Evolutionary conservation across 306 rosid species (phyloP).

Genomic region (Cicer pinnatifidum): DNA sequence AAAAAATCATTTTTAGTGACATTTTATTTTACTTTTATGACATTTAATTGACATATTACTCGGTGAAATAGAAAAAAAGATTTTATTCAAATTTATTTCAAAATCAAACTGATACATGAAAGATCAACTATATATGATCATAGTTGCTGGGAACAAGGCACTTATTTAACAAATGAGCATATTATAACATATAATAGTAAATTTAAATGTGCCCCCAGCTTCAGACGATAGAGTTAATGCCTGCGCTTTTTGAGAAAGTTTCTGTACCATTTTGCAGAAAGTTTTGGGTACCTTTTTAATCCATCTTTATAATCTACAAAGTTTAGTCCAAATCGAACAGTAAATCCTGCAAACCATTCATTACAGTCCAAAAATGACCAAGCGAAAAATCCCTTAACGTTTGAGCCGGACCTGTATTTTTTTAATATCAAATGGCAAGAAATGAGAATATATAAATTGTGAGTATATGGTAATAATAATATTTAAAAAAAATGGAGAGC

Average conservation of each 20-base stretch:
- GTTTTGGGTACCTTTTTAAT: conserved; percentile 42
- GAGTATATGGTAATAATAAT: neutral
- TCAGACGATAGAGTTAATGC: neutral
- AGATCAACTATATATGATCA: neutral
- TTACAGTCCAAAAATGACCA: conserved; percentile 61
- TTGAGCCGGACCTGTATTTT: conserved; percentile 47
- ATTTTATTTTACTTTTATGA: too few relatives aligned
- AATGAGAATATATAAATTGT: neutral
- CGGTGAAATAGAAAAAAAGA: neutral
- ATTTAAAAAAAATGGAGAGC: too few relatives aligned
- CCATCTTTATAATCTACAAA: conserved; percentile 49
- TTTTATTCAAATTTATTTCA: neutral
- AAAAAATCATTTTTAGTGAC: too few relatives aligned
- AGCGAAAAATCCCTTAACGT: conserved; percentile 60
- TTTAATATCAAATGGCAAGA: neutral
- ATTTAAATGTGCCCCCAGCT: neutral
- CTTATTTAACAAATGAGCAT: neutral
- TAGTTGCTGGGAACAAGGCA: neutral
- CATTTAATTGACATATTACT: too few relatives aligned
- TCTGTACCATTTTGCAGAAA: conserved; percentile 42
- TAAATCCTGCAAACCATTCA: conserved; percentile 59
- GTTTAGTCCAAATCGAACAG: conserved; percentile 54
- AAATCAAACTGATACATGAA: conserved; percentile 15
- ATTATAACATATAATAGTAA: neutral
- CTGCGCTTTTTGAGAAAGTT: conserved; percentile 43